Base-by-base conservation (phyloP, 768 basidiomycete species). In the Boletus tylopilopsis region DNA sequence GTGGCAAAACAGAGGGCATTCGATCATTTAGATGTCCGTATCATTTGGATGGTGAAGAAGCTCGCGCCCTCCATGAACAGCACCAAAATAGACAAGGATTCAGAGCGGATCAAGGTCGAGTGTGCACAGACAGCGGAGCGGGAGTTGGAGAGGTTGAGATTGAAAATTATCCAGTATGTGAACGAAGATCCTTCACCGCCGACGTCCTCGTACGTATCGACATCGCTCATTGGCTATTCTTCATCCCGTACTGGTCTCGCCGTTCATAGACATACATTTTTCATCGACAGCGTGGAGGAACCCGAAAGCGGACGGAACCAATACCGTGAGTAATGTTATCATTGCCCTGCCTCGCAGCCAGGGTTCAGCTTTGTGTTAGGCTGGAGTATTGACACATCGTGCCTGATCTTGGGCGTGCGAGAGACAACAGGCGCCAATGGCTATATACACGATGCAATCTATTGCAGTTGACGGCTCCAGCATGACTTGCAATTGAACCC, bases 401-500 rank as follows among this genome's bases (percentile, higher is more conserved):
- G 37, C 42, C 45, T 3, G 2, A 38, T 62, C 2, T 38, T 21
- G 10, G 53, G 50, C 21, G 29, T 13, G 16, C 35, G 60, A 21
- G 22, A 44, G 13, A 49, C 47, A 42, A 34, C 49, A 59, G 42
- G 57, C 57, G 6, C 54, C 64, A 16, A 42, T 44, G 49, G 41
- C 23, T 0, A 36, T 54, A 4, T 58, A 59, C 25, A 67, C 67
- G 2, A 49, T 64, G 0, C 58, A 64, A n/a, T 42, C 1, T 57
- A 5, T 60, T 67, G 62, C 54, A 63, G 30, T 19, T 68, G 32
- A 68, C 62, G 9, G 42, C 53, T 3, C 50, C 52, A 55, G 30
- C 64, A 68, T 4, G 54, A 57, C n/a, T 22, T 67, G 11, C n/a
- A n/a, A n/a, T 67, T 67, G 3, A 54, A 67, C 30, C 52, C 58